phyloP scores from a whole-genome alignment of 2,329 filamentous ascomycete genomes.

The Penicillium sclerotiorum region DNA sequence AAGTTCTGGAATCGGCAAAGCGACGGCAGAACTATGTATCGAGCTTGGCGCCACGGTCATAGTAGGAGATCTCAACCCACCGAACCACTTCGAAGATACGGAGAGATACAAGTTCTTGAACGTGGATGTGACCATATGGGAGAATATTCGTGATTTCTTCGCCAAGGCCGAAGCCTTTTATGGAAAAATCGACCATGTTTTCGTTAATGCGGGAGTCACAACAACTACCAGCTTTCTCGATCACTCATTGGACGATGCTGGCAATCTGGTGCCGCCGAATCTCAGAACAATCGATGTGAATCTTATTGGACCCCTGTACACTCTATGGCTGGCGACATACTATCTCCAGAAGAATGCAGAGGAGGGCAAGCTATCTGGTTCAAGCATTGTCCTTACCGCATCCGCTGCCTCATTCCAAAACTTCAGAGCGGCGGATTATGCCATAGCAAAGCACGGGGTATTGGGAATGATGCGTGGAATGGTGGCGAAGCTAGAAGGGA shows the following conservation, averaged over 20 bases:
- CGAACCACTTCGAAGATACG: conserved; percentile 26
- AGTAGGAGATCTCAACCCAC: conserved; percentile 54
- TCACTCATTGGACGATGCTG: conserved; percentile 53
- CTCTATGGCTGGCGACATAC: conserved; percentile 51
- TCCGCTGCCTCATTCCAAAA: conserved; percentile 57
- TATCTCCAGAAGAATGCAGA: conserved; percentile 51
- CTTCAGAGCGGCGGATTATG: conserved; percentile 56
- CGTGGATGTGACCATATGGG: conserved; percentile 56
- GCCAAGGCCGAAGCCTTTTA: conserved; percentile 49
- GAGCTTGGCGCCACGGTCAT: conserved; percentile 58
- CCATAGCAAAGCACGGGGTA: conserved; percentile 58
- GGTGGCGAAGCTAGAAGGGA: conserved; percentile 39
- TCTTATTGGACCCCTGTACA: conserved; percentile 54
- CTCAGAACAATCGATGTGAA: conserved; percentile 52
- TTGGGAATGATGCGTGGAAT: conserved; percentile 55
- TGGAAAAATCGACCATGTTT: conserved; percentile 51
- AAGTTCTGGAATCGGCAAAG: conserved; percentile 63
- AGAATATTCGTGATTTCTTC: conserved; percentile 55
- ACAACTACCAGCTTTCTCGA: conserved; percentile 42
- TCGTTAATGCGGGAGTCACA: conserved; percentile 59
- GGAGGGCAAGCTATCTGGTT: background rate
- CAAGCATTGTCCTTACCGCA: conserved; percentile 57
- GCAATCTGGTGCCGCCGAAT: conserved; percentile 53
- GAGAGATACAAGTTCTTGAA: conserved; percentile 45
- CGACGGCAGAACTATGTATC: conserved; percentile 57